These are phyloP conservation scores for Blastocystis sp. DNA, from an alignment of 352 stramenopile genomes.

Conservation along the genomic window DNA sequence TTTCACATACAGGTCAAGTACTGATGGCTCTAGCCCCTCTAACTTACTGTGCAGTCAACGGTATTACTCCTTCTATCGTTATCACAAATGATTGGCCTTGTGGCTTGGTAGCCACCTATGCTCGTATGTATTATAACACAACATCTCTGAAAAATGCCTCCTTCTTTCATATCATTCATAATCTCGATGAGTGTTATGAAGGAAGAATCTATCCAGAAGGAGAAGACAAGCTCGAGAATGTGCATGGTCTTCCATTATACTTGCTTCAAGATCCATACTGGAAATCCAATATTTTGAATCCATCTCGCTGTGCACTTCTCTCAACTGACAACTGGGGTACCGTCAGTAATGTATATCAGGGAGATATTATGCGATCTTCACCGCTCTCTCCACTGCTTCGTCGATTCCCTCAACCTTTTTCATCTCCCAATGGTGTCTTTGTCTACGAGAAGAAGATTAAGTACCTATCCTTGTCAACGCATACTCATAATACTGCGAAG, in stretches of 20 bases:
- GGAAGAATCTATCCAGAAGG: conserved; percentile 69
- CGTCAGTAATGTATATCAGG: conserved; percentile 67
- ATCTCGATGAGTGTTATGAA: conserved; percentile 70
- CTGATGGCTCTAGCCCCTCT: conserved; percentile 53
- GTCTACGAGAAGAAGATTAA: conserved; percentile 56
- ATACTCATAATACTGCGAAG: conserved; percentile 69
- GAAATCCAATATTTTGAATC: conserved; percentile 69
- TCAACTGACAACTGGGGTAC: conserved; percentile 69
- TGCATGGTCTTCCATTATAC: conserved; percentile 65
- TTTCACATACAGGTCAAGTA: conserved; percentile 48
- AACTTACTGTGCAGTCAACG: background rate
- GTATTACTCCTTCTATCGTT: conserved; percentile 46
- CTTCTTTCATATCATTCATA: conserved; percentile 71
- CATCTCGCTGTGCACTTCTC: conserved; percentile 69
- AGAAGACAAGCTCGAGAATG: conserved; percentile 19
- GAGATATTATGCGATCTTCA: conserved; percentile 67
- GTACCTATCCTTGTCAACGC: conserved; percentile 16
- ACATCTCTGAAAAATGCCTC: conserved; percentile 20
- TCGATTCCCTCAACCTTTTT: conserved; percentile 69
- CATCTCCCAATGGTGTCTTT: conserved; percentile 68
- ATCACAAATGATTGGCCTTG: conserved; percentile 70
- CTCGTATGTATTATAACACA: conserved; percentile 30
- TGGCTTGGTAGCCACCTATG: conserved; percentile 68
- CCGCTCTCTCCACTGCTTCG: conserved; percentile 62
- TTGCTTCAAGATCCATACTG: conserved; percentile 69